Percentiles rank a stretch among this genome's conserved stretches.
phyloP scores from a whole-genome alignment of 2,329 filamentous ascomycete genomes.

The Aphanoascus verrucosus region DNA sequence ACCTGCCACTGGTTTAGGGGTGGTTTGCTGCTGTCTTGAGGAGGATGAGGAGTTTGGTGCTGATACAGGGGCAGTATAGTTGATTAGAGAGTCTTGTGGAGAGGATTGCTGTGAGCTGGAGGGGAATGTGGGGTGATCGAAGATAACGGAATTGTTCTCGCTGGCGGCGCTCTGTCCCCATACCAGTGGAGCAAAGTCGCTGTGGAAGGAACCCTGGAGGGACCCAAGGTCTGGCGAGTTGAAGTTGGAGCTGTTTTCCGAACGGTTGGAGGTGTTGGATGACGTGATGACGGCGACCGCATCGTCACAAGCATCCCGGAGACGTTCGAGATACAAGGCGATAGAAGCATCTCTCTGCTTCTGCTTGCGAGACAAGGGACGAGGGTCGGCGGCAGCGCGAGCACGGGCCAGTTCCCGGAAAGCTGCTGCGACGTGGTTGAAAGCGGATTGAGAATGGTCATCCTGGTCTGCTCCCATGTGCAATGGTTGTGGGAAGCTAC shows the following conservation, averaged over 20 bases:
- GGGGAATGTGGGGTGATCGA: neutral
- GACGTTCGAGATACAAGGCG: conserved; percentile 31
- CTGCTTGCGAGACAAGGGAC: conserved; percentile 29
- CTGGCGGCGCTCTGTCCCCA: conserved; percentile 13
- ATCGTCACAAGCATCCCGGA: conserved; percentile 24
- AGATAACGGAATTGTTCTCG: conserved; percentile 17
- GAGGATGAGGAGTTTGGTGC: conserved; percentile 5
- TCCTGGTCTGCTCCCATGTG: neutral
- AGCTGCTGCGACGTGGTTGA: conserved; percentile 14
- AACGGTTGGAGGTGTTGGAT: neutral
- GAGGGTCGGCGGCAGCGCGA: conserved; percentile 29
- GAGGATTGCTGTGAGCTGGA: conserved; percentile 6
- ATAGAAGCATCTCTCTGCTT: conserved; percentile 35
- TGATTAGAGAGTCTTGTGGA: neutral
- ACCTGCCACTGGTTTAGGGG: conserved; percentile 16
- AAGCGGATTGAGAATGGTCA: conserved; percentile 10
- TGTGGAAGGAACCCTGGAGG: conserved; percentile 3
- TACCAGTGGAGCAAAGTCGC: conserved; percentile 4
- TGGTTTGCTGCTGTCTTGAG: neutral
- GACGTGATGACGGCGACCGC: conserved; percentile 13
- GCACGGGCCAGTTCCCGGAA: conserved; percentile 29
- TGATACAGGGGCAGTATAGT: conserved; percentile 9
- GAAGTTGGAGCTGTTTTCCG: neutral
- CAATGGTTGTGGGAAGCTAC: neutral
- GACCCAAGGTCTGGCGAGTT: conserved; percentile 1